Evolutionary conservation across 2,329 filamentous ascomycete genomes (phyloP).

Genomic region (Trichoderma citrinoviride): DNA sequence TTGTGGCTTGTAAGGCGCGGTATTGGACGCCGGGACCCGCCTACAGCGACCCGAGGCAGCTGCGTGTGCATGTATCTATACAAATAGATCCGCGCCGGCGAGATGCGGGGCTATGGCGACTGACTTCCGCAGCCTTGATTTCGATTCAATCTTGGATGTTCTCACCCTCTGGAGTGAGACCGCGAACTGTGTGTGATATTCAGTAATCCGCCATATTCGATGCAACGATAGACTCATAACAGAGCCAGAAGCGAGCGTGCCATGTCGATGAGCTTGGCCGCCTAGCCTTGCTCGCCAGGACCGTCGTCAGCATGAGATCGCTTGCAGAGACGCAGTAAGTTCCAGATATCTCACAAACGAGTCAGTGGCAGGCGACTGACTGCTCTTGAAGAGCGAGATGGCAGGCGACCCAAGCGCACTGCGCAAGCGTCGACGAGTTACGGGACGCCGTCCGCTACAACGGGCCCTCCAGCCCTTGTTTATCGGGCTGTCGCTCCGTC

Average conservation of each 20-base stretch:
- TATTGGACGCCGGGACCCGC: background rate
- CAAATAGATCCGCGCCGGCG: background rate
- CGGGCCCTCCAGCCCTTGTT: slow-evolving; percentile 60
- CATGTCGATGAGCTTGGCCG: background rate
- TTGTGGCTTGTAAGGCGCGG: background rate
- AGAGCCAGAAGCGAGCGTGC: background rate
- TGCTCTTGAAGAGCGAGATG: slow-evolving; percentile 58
- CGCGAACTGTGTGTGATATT: background rate
- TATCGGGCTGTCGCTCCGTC: slow-evolving; percentile 74
- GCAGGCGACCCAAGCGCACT: slow-evolving; percentile 60
- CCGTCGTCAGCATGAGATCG: slow-evolving; percentile 35
- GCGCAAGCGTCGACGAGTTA: slow-evolving; percentile 58
- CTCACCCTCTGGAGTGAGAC: background rate
- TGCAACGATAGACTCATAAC: background rate
- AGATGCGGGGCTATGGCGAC: slow-evolving; percentile 10
- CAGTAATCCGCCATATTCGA: background rate
- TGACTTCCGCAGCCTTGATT: background rate
- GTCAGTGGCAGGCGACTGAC: background rate
- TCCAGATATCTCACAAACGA: background rate
- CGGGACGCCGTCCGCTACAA: slow-evolving; percentile 62
- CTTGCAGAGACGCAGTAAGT: slow-evolving; percentile 41
- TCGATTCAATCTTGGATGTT: background rate
- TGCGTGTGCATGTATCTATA: slow-evolving; percentile 10
- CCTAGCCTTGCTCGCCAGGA: background rate
- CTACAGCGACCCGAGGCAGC: slow-evolving; percentile 5